Evolutionary conservation across 2,329 filamentous ascomycete species (phyloP).

Genomic region (Colletotrichum sublineola): DNA sequence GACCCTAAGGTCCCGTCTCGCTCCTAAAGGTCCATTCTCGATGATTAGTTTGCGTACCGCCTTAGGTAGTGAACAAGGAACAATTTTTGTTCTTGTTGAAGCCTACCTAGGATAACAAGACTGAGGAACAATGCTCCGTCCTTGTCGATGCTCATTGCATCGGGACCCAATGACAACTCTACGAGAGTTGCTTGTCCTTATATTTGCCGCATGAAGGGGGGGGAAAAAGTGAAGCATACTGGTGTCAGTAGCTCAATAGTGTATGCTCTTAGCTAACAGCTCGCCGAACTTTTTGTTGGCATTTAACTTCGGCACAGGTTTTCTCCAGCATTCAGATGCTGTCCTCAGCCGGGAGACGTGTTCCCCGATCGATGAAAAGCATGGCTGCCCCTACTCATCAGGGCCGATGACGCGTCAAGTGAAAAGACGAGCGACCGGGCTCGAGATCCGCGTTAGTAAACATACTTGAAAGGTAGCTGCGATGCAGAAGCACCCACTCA

Average conservation of each 20-base stretch:
- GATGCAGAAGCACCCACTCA: background rate
- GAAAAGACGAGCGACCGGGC: background rate
- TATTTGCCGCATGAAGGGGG: no score
- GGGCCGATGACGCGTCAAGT: background rate
- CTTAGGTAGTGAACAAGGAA: no score
- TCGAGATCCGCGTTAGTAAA: no score
- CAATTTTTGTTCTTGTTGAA: no score
- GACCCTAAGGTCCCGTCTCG: no score
- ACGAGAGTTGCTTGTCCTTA: background rate
- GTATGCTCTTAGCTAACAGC: background rate
- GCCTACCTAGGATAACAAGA: constrained; percentile 63
- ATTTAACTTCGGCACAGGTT: constrained; percentile 20
- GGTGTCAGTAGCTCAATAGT: background rate
- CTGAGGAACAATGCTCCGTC: constrained; percentile 53
- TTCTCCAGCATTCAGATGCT: no score
- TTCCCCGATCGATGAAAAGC: constrained; percentile 4
- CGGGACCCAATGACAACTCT: background rate
- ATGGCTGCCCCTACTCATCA: constrained; percentile 1
- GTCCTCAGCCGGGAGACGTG: background rate
- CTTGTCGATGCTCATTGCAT: background rate
- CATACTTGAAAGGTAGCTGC: background rate
- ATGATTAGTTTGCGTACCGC: no score
- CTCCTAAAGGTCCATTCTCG: no score
- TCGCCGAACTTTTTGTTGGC: background rate
- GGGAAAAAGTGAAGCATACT: background rate